Evolutionary conservation across 106 monocot species (phyloP).

Genomic region (Dendrobium nobile): DNA sequence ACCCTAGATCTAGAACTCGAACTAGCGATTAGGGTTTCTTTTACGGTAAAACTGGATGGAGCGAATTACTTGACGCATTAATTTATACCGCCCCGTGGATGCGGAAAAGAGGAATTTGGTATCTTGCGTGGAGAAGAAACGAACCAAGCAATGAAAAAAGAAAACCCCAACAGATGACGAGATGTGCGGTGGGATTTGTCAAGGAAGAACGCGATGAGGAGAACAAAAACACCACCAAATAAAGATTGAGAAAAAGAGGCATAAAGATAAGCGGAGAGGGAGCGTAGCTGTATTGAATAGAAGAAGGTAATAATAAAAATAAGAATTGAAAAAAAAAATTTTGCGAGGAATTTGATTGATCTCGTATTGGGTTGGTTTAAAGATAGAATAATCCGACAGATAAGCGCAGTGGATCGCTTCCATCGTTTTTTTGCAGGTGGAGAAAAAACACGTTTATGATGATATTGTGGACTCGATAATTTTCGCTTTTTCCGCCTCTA

Average conservation of each 20-base stretch:
- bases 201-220: slow-evolving; percentile 10
- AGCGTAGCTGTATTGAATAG: not conserved
- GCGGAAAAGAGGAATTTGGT: not conserved
- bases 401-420: slow-evolving; percentile 2
- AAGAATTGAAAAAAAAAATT: not conserved
- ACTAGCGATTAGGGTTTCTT: slow-evolving; percentile 1
- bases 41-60: not conserved
- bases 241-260: slow-evolving; percentile 5
- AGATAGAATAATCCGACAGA: slow-evolving; percentile 6
- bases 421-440: slow-evolving; percentile 5
- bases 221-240: slow-evolving; percentile 5
- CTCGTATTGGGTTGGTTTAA: slow-evolving; percentile 9
- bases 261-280: not conserved
- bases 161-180: not conserved
- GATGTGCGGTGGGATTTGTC: slow-evolving; percentile 32
- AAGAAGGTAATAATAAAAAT: slow-evolving; percentile 3
- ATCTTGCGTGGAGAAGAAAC: slow-evolving; percentile 10
- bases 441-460: not conserved
- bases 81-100: slow-evolving; percentile 11
- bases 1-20: slow-evolving; percentile 10
- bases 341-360: not conserved
- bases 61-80: slow-evolving; percentile 2
- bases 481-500: not conserved
- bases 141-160: slow-evolving; percentile 5
- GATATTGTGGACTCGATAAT: not conserved